Percentiles rank a stretch among this genome's conserved stretches.
Conservation (phyloP, 257 asterid genomes). For the Ajuga chamaepitys region DNA sequence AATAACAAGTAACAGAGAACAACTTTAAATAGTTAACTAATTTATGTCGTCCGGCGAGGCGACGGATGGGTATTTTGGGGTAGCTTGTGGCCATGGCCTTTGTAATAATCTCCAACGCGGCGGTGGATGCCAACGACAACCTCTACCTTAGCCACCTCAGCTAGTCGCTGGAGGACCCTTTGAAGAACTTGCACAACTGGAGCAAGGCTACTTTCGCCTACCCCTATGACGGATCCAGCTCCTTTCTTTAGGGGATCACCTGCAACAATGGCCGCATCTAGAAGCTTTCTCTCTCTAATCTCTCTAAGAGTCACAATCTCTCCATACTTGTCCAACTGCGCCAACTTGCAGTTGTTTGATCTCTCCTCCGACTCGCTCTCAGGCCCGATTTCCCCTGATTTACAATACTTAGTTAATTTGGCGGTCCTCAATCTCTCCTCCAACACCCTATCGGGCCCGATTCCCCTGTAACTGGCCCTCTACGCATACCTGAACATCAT, state of each 20-base stretch:
- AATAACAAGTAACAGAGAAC: background rate
- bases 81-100: slow-evolving; percentile 16
- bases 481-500: slow-evolving; percentile 86
- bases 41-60: no score
- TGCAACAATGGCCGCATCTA: slow-evolving; percentile 95
- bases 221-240: slow-evolving; percentile 72
- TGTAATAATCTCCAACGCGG: slow-evolving; percentile 27
- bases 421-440: slow-evolving; percentile 79
- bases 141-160: slow-evolving; percentile 56
- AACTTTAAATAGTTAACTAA: background rate
- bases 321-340: slow-evolving; percentile 83
- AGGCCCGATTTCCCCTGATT: slow-evolving; percentile 69
- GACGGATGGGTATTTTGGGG: slow-evolving; percentile 32
- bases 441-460: slow-evolving; percentile 56
- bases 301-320: slow-evolving; percentile 77
- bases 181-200: slow-evolving; percentile 72
- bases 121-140: slow-evolving; percentile 84
- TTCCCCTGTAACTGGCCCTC: slow-evolving; percentile 63
- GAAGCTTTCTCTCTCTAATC: slow-evolving; percentile 64
- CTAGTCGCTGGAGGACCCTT: slow-evolving; percentile 62
- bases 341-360: slow-evolving; percentile 86
- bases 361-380: slow-evolving; percentile 71
- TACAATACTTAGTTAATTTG: slow-evolving; percentile 63
- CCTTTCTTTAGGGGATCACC: slow-evolving; percentile 77
- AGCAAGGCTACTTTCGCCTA: slow-evolving; percentile 44